Evolutionary conservation across 176 grass and related monocot species (phyloP).

Genomic region (Cenchrus americanus): DNA sequence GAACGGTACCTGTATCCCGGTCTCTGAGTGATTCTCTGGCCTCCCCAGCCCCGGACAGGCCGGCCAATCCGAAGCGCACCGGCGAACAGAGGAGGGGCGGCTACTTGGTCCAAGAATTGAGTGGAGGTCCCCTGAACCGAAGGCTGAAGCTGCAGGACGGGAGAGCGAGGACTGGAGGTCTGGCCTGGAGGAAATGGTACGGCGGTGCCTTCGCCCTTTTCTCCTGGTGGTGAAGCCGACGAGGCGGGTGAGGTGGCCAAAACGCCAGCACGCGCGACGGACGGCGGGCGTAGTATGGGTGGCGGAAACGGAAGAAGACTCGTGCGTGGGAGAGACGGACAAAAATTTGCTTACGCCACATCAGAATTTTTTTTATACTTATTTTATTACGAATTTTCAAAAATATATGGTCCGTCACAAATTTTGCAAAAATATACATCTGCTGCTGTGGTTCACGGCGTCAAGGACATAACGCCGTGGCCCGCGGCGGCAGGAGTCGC

Average conservation of each 20-base stretch:
- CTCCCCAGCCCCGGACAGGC: background rate
- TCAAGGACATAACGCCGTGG: too few species aligned
- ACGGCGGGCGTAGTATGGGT: background rate
- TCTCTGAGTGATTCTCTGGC: background rate
- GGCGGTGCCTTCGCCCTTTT: background rate
- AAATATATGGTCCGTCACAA: too few species aligned
- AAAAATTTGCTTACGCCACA: too few species aligned
- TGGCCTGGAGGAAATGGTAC: too few species aligned
- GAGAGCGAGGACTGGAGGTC: background rate
- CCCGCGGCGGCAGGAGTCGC: too few species aligned
- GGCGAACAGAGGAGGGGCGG: background rate
- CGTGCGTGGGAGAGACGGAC: too few species aligned
- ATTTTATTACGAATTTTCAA: too few species aligned
- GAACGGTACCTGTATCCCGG: background rate
- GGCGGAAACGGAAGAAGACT: background rate
- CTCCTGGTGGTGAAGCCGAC: background rate
- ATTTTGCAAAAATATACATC: too few species aligned
- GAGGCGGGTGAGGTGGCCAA: constrained; percentile 33
- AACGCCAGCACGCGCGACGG: background rate
- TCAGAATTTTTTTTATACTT: too few species aligned
- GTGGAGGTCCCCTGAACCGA: background rate
- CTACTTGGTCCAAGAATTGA: background rate
- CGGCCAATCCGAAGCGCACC: background rate
- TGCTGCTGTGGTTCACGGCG: too few species aligned
- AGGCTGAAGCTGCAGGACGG: background rate